Evolutionary conservation across 805 yeast genomes (phyloP).

Genomic region (Metschnikowia picachoensis): DNA sequence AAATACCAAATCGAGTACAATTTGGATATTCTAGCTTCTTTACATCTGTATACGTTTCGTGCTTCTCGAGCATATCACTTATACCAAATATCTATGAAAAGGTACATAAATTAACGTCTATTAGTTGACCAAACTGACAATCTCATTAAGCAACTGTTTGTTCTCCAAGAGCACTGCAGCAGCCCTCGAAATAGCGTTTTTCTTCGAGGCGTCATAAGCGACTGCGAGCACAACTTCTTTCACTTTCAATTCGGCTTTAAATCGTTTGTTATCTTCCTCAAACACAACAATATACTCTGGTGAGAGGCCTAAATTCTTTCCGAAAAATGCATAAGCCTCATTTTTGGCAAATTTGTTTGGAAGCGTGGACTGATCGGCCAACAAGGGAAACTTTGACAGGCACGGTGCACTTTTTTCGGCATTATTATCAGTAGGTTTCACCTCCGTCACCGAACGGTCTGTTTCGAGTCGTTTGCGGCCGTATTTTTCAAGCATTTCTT

Average conservation of each 20-base stretch:
- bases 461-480: slow-evolving; percentile 45
- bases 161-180: slow-evolving; percentile 35
- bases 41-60: no score
- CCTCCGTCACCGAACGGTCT: slow-evolving; percentile 17
- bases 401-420: not conserved
- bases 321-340: slow-evolving; percentile 36
- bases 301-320: slow-evolving; percentile 29
- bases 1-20: no score
- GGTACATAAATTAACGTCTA: not conserved
- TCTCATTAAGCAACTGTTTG: slow-evolving; percentile 17
- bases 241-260: slow-evolving; percentile 28
- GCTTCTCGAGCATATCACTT: no score
- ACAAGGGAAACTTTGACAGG: slow-evolving; percentile 24
- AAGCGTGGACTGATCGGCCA: slow-evolving; percentile 26
- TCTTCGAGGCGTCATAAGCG: slow-evolving; percentile 35
- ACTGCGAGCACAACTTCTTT: slow-evolving; percentile 27
- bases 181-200: slow-evolving; percentile 38
- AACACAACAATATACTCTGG: slow-evolving; percentile 33
- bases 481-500: slow-evolving; percentile 58
- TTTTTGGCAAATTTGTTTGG: slow-evolving; percentile 34
- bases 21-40: no score
- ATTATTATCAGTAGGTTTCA: not conserved
- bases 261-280: slow-evolving; percentile 21
- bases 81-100: no score
- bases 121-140: slow-evolving; percentile 10